Evolutionary conservation across 2,329 filamentous ascomycete species (phyloP), one percentile per base, ranked within the genome.

Genomic region (Cladorrhinum sp.): DNA sequence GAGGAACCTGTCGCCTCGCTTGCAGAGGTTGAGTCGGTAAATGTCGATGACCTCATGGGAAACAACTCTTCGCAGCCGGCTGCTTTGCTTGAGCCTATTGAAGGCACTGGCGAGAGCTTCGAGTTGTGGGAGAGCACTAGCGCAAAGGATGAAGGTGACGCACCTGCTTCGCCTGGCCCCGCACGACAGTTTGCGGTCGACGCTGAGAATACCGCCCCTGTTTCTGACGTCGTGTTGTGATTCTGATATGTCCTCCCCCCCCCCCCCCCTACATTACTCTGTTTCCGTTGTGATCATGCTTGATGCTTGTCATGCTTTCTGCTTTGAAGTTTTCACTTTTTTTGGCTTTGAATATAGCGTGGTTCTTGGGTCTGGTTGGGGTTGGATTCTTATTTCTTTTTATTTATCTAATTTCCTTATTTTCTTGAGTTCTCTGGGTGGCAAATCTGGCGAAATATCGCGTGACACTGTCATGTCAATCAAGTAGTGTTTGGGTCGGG

Each of bases 81-180:
- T 2, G 77, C 80, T 1, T 68, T 82, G 2, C 72, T 87, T 13
- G 73, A 81, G 58, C 80, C 83, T 0, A 77, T 87, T 4, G 83
- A 87, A 57, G 85, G 82, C 51, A 81, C 83, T 0, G 83, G 80
- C 45, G 83, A 86, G 66, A 80, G 75, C 70, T 85, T 90, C 67
- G 85, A 89, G 67, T 79, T 91, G 16, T 90, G 87, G 87, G 88
- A 90, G 73, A 90, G 86, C 69, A 81, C 79, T 24, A 89, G 85
- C 72, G 81, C 82, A 24, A 83, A 85, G 65, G 87, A 85, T 52
- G 86, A 84, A 59, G 68, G 73, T 1, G 79, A 81, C 27, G 61
- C 54, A 23, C 64, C 64, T 10, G 45, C 65, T 1, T 66, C 67
- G 24, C 64, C 64, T 0, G 50, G 50, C 1, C 62, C 62, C 20